Evolutionary conservation across 306 rosid species (phyloP).

Genomic region (Gastrolobium villosum): DNA sequence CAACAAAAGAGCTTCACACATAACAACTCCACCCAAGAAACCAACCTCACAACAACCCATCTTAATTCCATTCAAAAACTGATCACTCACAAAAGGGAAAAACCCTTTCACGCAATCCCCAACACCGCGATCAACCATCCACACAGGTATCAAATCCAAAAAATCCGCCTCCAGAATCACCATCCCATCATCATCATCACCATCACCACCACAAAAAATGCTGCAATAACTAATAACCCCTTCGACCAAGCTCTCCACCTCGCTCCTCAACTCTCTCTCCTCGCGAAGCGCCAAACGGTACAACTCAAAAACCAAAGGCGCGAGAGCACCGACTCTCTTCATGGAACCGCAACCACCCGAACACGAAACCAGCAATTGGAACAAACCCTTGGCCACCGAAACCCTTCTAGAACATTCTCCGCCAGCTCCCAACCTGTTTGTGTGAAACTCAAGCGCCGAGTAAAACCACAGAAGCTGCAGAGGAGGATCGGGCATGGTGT

Average conservation of each 20-base stretch:
- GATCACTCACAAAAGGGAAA: slow-evolving; percentile 66
- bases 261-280: slow-evolving; percentile 42
- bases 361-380: slow-evolving; percentile 66
- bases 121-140: slow-evolving; percentile 62
- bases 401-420: slow-evolving; percentile 30
- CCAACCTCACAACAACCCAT: slow-evolving; percentile 60
- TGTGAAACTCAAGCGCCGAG: slow-evolving; percentile 66
- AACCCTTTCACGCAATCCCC: slow-evolving; percentile 57
- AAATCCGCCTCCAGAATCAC: slow-evolving; percentile 53
- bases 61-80: slow-evolving; percentile 47
- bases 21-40: slow-evolving; percentile 71
- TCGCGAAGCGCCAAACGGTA: slow-evolving; percentile 39
- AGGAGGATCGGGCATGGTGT: slow-evolving; percentile 58
- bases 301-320: slow-evolving; percentile 64
- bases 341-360: slow-evolving; percentile 49
- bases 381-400: slow-evolving; percentile 51
- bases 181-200: slow-evolving; percentile 30
- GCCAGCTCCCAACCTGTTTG: slow-evolving; percentile 35
- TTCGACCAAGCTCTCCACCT: slow-evolving; percentile 60
- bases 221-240: slow-evolving; percentile 67
- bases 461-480: slow-evolving; percentile 70
- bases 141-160: slow-evolving; percentile 60
- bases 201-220: slow-evolving; percentile 56
- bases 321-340: slow-evolving; percentile 64
- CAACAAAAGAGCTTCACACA: slow-evolving; percentile 72